These are phyloP conservation scores for Uronychia binucleata DNA, from an alignment of 73 alveolate genomes.

Conservation along the genomic window DNA sequence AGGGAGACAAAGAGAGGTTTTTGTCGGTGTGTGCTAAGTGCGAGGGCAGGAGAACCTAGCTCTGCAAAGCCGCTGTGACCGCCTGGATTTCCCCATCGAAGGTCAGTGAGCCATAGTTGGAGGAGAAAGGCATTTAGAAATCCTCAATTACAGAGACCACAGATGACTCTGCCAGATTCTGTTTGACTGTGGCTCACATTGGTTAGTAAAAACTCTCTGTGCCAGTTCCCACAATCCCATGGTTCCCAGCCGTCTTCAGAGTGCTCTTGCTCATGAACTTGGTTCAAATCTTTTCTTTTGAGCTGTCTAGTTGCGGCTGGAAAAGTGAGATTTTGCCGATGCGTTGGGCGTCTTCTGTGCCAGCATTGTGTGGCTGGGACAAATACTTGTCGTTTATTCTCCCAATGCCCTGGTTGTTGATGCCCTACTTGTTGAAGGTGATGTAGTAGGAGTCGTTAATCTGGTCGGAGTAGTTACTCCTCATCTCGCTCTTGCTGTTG, in stretches of 20 bases:
- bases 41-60: too few species aligned
- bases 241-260: not conserved
- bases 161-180: too few species aligned
- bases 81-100: not conserved
- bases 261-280: not conserved
- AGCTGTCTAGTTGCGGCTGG: not conserved
- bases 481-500: not conserved
- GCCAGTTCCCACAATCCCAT: too few species aligned
- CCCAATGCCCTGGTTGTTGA: not conserved
- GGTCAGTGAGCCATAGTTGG: not conserved
- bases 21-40: not conserved
- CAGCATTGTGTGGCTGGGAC: not conserved
- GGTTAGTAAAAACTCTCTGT: too few species aligned
- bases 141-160: too few species aligned
- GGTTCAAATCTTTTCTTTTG: not conserved
- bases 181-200: too few species aligned
- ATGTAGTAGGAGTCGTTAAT: not conserved
- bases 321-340: not conserved
- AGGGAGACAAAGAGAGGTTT: not conserved
- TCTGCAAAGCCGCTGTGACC: not conserved
- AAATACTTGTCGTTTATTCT: not conserved
- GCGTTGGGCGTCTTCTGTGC: not conserved
- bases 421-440: not conserved
- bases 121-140: too few species aligned
- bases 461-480: not conserved